Percentiles rank a stretch among this genome's conserved stretches.
phyloP scores from a whole-genome alignment of 768 basidiomycete species.

The Rhizopogon rudus region DNA sequence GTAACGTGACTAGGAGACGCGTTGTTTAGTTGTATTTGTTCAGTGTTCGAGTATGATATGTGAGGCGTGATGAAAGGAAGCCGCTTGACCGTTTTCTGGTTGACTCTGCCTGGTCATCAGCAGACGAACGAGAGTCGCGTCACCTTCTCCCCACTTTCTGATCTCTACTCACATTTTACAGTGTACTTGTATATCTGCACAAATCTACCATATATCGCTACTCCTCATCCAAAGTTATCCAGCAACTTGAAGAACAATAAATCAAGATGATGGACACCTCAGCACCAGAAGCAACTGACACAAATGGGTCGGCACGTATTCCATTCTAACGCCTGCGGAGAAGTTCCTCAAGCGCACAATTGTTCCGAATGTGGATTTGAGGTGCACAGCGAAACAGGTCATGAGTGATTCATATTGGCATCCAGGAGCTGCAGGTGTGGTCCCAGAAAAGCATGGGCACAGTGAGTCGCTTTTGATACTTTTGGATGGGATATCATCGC shows the following conservation, averaged over 20 bases:
- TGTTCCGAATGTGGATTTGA: conserved; percentile 73
- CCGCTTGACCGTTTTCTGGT: background rate
- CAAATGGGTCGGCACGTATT: conserved; percentile 71
- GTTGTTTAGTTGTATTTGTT: conserved; percentile 24
- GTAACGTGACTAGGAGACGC: conserved; percentile 14
- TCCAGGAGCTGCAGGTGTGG: conserved; percentile 21
- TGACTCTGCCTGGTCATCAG: conserved; percentile 7
- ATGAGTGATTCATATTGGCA: conserved; percentile 69
- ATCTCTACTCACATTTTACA: background rate
- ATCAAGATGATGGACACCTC: conserved; percentile 19
- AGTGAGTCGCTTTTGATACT: conserved; percentile 30
- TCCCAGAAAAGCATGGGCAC: conserved; percentile 23
- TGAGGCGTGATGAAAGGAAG: background rate
- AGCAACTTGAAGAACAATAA: background rate
- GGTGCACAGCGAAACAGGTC: conserved; percentile 63
- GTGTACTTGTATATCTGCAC: conserved; percentile 22
- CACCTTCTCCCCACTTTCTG: background rate
- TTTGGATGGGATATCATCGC: too few species aligned
- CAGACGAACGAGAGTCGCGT: conserved; percentile 4
- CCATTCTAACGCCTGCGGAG: conserved; percentile 58
- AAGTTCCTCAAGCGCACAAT: conserved; percentile 73
- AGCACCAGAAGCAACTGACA: conserved; percentile 36
- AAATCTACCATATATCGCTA: background rate
- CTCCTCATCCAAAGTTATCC: background rate
- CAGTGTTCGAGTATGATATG: conserved; percentile 18